phyloP scores from a whole-genome alignment of 805 yeast genomes.

The Yamadazyma takamatsuzukensis region DNA sequence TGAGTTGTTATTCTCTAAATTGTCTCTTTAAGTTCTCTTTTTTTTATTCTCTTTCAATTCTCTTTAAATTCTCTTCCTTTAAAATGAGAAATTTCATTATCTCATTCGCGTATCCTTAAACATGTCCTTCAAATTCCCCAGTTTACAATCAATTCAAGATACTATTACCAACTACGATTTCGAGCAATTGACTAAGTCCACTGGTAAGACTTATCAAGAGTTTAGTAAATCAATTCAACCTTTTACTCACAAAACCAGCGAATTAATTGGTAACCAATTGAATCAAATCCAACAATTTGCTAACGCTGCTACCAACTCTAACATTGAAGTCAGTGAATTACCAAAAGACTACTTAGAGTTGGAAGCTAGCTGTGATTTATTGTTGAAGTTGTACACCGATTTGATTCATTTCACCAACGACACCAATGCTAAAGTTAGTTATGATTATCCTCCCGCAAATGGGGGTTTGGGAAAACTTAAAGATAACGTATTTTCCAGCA shows the following conservation, averaged over 20 bases:
- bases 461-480: slow-evolving; percentile 47
- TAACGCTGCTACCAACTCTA: slow-evolving; percentile 23
- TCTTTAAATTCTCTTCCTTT: too few species aligned
- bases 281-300: slow-evolving; percentile 48
- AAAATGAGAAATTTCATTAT: too few species aligned
- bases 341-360: slow-evolving; percentile 69
- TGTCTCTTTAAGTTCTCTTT: too few species aligned
- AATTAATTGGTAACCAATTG: slow-evolving; percentile 58
- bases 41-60: too few species aligned
- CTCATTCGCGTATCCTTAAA: too few species aligned
- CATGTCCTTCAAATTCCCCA: slow-evolving; percentile 13
- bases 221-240: slow-evolving; percentile 47
- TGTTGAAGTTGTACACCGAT: slow-evolving; percentile 57
- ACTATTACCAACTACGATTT: slow-evolving; percentile 39
- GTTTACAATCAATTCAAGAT: slow-evolving; percentile 28
- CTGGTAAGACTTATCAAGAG: slow-evolving; percentile 42
- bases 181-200: slow-evolving; percentile 31
- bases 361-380: slow-evolving; percentile 63
- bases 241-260: slow-evolving; percentile 55
- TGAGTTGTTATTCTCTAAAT: too few species aligned
- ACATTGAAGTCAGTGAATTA: slow-evolving; percentile 65
- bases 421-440: slow-evolving; percentile 70
- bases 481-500: slow-evolving; percentile 55
- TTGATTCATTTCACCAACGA: slow-evolving; percentile 39
- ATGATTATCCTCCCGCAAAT: slow-evolving; percentile 75